These are phyloP conservation scores for Candida pseudoviswanathii DNA, from an alignment of 1,139 yeast species.

Conservation along the genomic window DNA sequence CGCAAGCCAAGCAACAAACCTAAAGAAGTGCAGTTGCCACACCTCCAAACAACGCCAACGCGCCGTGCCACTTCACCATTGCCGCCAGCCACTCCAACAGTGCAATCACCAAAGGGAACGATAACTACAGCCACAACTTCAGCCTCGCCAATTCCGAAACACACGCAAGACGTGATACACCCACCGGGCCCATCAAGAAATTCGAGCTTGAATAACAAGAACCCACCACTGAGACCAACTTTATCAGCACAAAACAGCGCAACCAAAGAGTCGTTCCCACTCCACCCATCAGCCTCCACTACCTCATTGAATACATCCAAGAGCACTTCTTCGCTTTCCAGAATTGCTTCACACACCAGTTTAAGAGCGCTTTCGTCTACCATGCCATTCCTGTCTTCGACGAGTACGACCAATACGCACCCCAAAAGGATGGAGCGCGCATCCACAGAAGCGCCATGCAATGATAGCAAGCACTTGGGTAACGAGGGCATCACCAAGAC, in stretches of 20 bases:
- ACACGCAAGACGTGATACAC: not conserved
- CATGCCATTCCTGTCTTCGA: constrained; percentile 25
- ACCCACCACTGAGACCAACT: not conserved
- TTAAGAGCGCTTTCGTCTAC: constrained; percentile 29
- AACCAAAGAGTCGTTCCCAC: not conserved
- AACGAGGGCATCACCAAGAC: constrained; percentile 12
- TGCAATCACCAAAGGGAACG: not conserved
- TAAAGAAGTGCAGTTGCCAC: not conserved
- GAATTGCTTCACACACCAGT: constrained; percentile 27
- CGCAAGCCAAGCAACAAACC: constrained; percentile 7
- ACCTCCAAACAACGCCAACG: not conserved
- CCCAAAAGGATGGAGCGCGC: constrained; percentile 24
- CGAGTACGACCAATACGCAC: constrained; percentile 26
- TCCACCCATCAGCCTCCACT: constrained; percentile 6
- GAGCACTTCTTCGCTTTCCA: constrained; percentile 19
- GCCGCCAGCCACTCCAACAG: not conserved
- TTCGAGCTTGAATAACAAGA: not conserved
- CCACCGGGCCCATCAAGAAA: not conserved
- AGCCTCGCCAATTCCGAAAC: not conserved
- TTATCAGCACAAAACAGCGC: not conserved
- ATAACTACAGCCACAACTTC: not conserved
- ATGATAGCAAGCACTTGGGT: constrained; percentile 21
- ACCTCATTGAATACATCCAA: constrained; percentile 8
- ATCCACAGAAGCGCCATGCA: constrained; percentile 23
- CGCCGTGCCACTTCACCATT: not conserved